Evolutionary conservation across 257 asterid genomes (phyloP).

Genomic region (Rehmannia glutinosa): DNA sequence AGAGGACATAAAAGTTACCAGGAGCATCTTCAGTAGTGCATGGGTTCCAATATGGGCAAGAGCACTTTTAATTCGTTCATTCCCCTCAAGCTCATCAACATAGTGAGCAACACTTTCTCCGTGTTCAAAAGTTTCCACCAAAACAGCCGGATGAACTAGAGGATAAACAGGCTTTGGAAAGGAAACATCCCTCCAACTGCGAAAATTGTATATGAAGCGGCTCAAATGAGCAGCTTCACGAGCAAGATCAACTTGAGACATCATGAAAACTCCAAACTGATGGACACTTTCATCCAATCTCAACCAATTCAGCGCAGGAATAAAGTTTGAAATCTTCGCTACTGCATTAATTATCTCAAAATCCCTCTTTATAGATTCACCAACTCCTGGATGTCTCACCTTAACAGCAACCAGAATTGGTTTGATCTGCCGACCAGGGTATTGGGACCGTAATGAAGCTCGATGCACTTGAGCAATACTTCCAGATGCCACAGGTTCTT

Average conservation of each 20-base stretch:
- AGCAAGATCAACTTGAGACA: conserved; percentile 90
- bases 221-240: conserved; percentile 90
- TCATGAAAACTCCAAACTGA: conserved; percentile 88
- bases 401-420: conserved; percentile 79
- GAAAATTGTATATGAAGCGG: conserved; percentile 79
- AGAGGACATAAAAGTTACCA: conserved; percentile 36
- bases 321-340: conserved; percentile 56
- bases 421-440: conserved; percentile 53
- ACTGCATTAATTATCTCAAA: conserved; percentile 67
- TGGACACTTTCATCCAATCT: conserved; percentile 83
- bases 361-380: conserved; percentile 83
- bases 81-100: conserved; percentile 63
- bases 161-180: conserved; percentile 95
- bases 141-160: conserved; percentile 82
- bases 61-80: conserved; percentile 60
- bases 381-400: conserved; percentile 92
- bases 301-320: conserved; percentile 77
- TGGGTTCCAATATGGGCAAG: conserved; percentile 92
- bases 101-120: conserved; percentile 78
- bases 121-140: conserved; percentile 86
- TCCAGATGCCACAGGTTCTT: conserved; percentile 87
- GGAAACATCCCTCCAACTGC: conserved; percentile 82
- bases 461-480: conserved; percentile 92
- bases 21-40: conserved; percentile 86
- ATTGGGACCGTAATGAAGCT: conserved; percentile 55